Evolutionary conservation across 345 rosid species (phyloP).

Genomic region (Gossypium herbaceum): DNA sequence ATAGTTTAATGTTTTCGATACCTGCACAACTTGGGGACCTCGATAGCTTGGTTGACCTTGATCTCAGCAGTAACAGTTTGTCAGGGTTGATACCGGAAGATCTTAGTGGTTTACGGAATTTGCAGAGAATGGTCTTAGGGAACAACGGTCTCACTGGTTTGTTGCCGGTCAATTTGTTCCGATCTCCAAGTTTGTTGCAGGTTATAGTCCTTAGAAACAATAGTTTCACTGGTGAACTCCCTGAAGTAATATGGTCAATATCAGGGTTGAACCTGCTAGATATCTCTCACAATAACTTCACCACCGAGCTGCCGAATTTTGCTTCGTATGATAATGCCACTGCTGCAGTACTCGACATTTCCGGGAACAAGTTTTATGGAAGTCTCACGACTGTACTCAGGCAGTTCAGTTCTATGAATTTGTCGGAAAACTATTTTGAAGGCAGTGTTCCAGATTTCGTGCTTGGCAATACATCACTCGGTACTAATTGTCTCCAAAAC

Average conservation of each 20-base stretch:
- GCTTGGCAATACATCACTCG: constrained; percentile 46
- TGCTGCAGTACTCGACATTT: constrained; percentile 47
- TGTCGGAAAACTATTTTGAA: constrained; percentile 75
- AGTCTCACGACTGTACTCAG: constrained; percentile 41
- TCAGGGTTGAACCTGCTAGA: constrained; percentile 58
- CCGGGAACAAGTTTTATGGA: constrained; percentile 73
- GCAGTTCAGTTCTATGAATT: constrained; percentile 44
- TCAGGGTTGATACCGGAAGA: constrained; percentile 62
- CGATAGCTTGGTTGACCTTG: constrained; percentile 56
- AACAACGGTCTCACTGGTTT: constrained; percentile 53
- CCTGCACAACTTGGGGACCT: constrained; percentile 73
- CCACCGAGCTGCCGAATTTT: constrained; percentile 51
- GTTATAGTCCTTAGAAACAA: constrained; percentile 48
- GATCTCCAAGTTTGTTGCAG: constrained; percentile 49
- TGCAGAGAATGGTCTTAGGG: constrained; percentile 53
- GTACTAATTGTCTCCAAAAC: constrained; percentile 64
- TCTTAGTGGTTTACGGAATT: constrained; percentile 52
- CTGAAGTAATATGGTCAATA: constrained; percentile 53
- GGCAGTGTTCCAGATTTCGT: constrained; percentile 70
- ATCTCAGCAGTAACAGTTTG: constrained; percentile 66
- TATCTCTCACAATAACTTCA: constrained; percentile 71
- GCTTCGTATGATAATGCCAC: constrained; percentile 30
- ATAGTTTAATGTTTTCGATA: constrained; percentile 55
- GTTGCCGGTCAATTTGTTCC: constrained; percentile 53
- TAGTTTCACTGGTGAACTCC: constrained; percentile 49